A percentile compares a stretch with the other conserved stretches of the same genome.
Conservation (phyloP, 352 stramenopile species). For the Globisporangium megalacanthum region DNA sequence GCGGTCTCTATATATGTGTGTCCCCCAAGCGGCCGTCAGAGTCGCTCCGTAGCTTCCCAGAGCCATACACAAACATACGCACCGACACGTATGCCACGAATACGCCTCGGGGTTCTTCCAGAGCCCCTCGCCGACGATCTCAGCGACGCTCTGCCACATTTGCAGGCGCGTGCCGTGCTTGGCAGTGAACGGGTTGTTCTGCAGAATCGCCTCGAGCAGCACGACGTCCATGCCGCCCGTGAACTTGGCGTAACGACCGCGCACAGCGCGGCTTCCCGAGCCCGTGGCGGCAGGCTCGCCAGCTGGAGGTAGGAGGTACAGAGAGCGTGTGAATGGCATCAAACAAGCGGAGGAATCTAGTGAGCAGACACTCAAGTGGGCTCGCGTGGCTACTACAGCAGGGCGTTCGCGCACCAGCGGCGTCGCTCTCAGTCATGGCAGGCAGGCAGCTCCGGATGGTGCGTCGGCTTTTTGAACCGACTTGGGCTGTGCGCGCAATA, state of each 20-base stretch:
- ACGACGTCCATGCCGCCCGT: slow-evolving; percentile 72
- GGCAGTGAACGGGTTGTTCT: slow-evolving; percentile 73
- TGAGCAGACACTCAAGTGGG: too few species aligned
- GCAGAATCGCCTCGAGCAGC: slow-evolving; percentile 63
- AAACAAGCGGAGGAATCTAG: too few species aligned
- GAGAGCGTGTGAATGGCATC: background rate
- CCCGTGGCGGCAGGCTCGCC: slow-evolving; percentile 1
- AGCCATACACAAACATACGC: slow-evolving; percentile 7
- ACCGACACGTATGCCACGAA: slow-evolving; percentile 83
- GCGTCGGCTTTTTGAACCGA: background rate
- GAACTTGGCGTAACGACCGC: slow-evolving; percentile 78
- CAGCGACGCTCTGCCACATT: slow-evolving; percentile 73
- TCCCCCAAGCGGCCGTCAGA: background rate
- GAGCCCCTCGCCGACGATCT: slow-evolving; percentile 48
- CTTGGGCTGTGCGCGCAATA: background rate
- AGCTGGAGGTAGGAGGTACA: background rate
- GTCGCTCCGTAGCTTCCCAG: background rate
- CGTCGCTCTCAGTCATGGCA: slow-evolving; percentile 1
- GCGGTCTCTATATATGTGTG: slow-evolving; percentile 34
- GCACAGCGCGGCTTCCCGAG: slow-evolving; percentile 25
- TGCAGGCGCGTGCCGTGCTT: slow-evolving; percentile 80
- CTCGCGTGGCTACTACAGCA: too few species aligned
- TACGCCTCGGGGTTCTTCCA: slow-evolving; percentile 68
- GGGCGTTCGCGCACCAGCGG: background rate
- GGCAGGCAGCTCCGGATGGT: background rate